Evolutionary conservation across 257 asterid species (phyloP), one percentile per base, ranked within the genome.

Genomic region (Eucommia ulmoides): DNA sequence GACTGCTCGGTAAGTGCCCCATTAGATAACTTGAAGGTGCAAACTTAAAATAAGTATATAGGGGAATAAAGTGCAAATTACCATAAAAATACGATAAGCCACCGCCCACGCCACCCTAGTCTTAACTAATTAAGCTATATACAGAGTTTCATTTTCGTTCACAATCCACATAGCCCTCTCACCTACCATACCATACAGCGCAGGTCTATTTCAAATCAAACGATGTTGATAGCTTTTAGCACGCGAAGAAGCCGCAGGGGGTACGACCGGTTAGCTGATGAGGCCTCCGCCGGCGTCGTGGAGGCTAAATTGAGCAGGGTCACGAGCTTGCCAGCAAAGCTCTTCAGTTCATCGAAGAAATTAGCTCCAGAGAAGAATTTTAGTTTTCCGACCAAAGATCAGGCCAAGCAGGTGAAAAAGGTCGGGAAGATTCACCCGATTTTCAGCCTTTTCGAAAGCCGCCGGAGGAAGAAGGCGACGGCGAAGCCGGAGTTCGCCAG

Each of bases 401-500:
- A 6, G 2, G 16, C n/a, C 17, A 38, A 38, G 45, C 7, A 38
- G n/a, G 45, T 18, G n/a, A 38, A 18, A 3, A 38, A 38, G 38
- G 38, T 12, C 38, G 12, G n/a, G 17, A 38, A 38, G 45, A 38
- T 38, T 38, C 45, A 38, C 45, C 45, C 45, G 2, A 26, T 38
- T 7, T 38, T 38, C 45, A 38, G 45, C 45, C 2, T 38, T 7
- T 38, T 38, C n/a, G 45, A 38, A 15, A 2, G 6, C n/a, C n/a
- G 45, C n/a, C 45, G 45, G 2, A 7, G 3, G 45, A 38, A 38
- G n/a, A 38, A 14, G 16, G 45, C 45, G 45, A 3, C 45, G 3
- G 45, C 45, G n/a, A 38, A 15, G 45, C 45, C 45, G n/a, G 45
- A 38, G 16, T 38, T 38, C n/a, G 45, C 45, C 10, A 38, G 45